A percentile compares a stretch with the other conserved stretches of the same genome.
Conservation (phyloP, 2,329 filamentous ascomycete species). For the Colletotrichum spaethianum region DNA sequence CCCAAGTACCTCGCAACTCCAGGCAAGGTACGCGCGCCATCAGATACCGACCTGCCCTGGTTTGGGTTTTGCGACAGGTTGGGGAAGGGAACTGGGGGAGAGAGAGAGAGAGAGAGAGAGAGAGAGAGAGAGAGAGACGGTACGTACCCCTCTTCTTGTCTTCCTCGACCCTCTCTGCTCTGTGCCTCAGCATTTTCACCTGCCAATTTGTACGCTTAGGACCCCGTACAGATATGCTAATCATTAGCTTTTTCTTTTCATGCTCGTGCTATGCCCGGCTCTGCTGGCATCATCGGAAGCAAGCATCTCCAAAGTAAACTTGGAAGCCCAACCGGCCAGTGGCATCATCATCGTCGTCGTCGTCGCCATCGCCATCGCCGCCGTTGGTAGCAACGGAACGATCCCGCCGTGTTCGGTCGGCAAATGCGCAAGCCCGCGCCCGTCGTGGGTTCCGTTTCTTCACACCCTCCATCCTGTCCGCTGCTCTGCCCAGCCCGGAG, state of each 20-base stretch:
- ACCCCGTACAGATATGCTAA: conserved; percentile 13
- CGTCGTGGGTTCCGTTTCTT: not conserved
- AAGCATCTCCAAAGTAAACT: not conserved
- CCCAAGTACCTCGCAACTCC: not conserved
- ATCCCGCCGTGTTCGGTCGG: conserved; percentile 8
- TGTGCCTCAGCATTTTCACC: not conserved
- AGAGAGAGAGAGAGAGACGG: no score
- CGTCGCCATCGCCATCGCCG: not conserved
- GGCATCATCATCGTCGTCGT: conserved; percentile 5
- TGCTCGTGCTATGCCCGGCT: not conserved
- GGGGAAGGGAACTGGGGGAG: conserved; percentile 15
- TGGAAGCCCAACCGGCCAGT: not conserved
- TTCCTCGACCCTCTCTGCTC: no score
- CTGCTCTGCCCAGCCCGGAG: not conserved
- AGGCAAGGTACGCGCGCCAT: conserved; percentile 20
- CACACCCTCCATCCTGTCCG: not conserved
- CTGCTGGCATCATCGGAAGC: not conserved
- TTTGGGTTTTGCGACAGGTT: conserved; percentile 17
- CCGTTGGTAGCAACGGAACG: conserved; percentile 4
- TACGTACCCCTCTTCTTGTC: not conserved
- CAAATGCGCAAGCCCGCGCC: conserved; percentile 10
- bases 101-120: no score
- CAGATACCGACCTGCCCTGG: conserved; percentile 11
- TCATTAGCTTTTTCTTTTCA: conserved; percentile 18
- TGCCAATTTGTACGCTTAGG: not conserved